phyloP scores from a whole-genome alignment of 768 basidiomycete species.

The Russula sp. region DNA sequence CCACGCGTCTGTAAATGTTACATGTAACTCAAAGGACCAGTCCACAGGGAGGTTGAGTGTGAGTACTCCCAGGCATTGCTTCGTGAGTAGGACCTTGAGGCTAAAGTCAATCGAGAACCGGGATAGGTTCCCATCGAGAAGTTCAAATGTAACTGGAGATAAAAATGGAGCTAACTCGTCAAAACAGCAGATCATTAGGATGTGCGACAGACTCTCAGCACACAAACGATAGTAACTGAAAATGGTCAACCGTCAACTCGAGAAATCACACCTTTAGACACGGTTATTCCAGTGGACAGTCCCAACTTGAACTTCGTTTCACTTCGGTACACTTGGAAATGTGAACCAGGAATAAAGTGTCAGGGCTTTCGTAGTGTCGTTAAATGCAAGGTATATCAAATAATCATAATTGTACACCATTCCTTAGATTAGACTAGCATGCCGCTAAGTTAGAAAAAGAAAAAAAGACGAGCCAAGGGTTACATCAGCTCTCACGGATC shows the following conservation, averaged over 20 bases:
- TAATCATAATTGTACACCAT: neutral
- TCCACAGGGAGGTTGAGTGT: conserved; percentile 58
- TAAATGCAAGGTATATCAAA: neutral
- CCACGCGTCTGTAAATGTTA: conserved; percentile 58
- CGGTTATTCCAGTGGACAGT: no score
- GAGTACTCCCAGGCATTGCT: conserved; percentile 58
- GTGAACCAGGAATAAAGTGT: neutral
- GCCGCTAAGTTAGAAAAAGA: neutral
- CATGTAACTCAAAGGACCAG: conserved; percentile 54
- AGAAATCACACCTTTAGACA: neutral
- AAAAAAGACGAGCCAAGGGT: neutral
- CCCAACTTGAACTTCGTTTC: neutral
- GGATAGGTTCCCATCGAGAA: conserved; percentile 48
- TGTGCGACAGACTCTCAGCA: neutral
- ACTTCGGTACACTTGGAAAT: neutral
- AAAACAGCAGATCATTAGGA: neutral
- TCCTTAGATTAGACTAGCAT: neutral
- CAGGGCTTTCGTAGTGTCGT: neutral
- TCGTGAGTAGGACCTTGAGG: conserved; percentile 55
- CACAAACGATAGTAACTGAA: neutral
- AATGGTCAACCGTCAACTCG: neutral
- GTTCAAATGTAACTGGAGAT: conserved; percentile 53
- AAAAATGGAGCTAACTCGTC: neutral
- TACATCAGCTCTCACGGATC: conserved; percentile 1
- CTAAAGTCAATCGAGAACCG: conserved; percentile 54